Evolutionary conservation across 305 asterid species (phyloP), one percentile per base, ranked within the genome.

Genomic region (Fraxinus albicans): DNA sequence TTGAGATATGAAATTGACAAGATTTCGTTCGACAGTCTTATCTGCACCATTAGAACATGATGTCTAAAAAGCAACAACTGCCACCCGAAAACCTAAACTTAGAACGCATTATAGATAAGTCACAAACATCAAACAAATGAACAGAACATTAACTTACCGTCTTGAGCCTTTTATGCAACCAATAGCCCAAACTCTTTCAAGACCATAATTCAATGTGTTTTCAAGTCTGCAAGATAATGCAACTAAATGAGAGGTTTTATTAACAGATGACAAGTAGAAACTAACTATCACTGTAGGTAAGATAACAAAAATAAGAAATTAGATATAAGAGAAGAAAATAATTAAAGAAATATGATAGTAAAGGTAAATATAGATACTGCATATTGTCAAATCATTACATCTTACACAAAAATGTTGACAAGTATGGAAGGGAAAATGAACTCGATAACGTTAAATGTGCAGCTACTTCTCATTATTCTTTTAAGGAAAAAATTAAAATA

Each of bases 141-240:
- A 83, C 78, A 42, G 44, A 78, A 81, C 38, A 84, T 65, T 76
- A 73, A 82, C 93, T 86, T 89, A 95, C 99, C 99, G 85, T 83
- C 99, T 89, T 44, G 99, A 97, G 83, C 99, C 89, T 91, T 89
- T 95, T 84, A 94, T 90, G 95, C 89, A 95, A 83, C 99, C 95
- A 84, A 95, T 84, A 9, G 99, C 94, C 99, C 99, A 97, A 88
- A 97, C 99, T 90, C 99, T 92, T 88, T 97, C 99, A 88, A 97
- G 96, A 35, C 98, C 97, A 93, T 97, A 97, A 87, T 97, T 95
- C 90, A 97, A 84, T 8, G 99, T 97, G 88, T 95, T 94, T 86
- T 97, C 99, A 77, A 93, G 95, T 87, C 99, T 97, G 98, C 87
- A 83, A 82, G 77, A 87, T 76, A 77, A 80, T 65, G 84, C 6